Evolutionary conservation across 495 filamentous ascomycete species (phyloP).

Genomic region (Echria macrotheca): DNA sequence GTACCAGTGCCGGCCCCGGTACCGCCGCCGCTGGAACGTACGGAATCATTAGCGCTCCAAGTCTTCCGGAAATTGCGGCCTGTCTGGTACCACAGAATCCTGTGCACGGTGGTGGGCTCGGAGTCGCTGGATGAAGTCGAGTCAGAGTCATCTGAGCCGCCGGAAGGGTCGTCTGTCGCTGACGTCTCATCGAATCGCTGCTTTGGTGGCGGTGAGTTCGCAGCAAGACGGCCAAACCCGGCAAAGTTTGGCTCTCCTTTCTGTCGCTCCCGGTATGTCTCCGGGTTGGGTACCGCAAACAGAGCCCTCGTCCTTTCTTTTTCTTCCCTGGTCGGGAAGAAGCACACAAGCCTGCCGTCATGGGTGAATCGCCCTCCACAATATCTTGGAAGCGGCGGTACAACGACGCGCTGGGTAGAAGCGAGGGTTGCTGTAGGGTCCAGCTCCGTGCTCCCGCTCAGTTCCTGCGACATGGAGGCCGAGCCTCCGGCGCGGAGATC

Average conservation of each 20-base stretch:
- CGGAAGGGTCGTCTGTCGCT: slow-evolving; percentile 41
- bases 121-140: slow-evolving; percentile 65
- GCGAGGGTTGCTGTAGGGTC: slow-evolving; percentile 42
- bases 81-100: slow-evolving; percentile 43
- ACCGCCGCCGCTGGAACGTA: slow-evolving; percentile 46
- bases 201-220: slow-evolving; percentile 43
- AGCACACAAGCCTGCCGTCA: slow-evolving; percentile 76
- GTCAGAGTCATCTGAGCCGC: slow-evolving; percentile 58
- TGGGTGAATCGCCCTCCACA: slow-evolving; percentile 75
- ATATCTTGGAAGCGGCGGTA: slow-evolving; percentile 66
- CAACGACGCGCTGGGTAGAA: slow-evolving; percentile 62
- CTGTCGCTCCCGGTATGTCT: slow-evolving; percentile 56
- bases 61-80: slow-evolving; percentile 40
- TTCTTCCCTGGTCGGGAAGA: slow-evolving; percentile 78
- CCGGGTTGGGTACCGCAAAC: slow-evolving; percentile 53
- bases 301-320: slow-evolving; percentile 61
- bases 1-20: slow-evolving; percentile 49
- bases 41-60: slow-evolving; percentile 42
- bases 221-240: slow-evolving; percentile 72
- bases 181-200: slow-evolving; percentile 47
- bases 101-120: slow-evolving; percentile 58
- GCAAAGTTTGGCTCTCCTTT: slow-evolving; percentile 72
- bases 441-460: slow-evolving; percentile 46
- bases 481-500: slow-evolving; percentile 49
- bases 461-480: slow-evolving; percentile 51